Conservation (phyloP, 257 asterid species). For the Plectranthus barbatus region DNA sequence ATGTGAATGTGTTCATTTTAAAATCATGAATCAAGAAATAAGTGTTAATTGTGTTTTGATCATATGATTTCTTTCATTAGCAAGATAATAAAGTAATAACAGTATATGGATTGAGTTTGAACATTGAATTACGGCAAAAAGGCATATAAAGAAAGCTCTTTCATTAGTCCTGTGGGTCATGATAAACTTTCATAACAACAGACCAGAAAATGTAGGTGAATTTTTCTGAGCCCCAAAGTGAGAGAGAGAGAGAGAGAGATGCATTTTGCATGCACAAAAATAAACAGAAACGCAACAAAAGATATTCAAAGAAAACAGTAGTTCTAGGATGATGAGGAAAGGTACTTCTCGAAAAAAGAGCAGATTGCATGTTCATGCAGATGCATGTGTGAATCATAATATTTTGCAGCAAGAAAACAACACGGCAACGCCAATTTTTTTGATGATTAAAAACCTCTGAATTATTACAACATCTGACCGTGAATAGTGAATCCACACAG, state of each 20-base stretch:
- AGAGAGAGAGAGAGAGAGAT: not conserved
- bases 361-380: constrained; percentile 13
- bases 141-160: constrained; percentile 7
- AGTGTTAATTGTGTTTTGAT: too few relatives aligned
- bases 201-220: constrained; percentile 7
- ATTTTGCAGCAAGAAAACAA: constrained; percentile 7
- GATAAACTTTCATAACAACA: constrained; percentile 14
- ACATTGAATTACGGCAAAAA: too few relatives aligned
- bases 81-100: too few relatives aligned
- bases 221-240: not conserved
- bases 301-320: not conserved
- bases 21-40: not conserved
- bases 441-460: constrained; percentile 27
- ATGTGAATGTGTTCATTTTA: not conserved
- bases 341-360: not conserved
- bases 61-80: too few relatives aligned
- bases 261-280: not conserved
- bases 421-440: constrained; percentile 14
- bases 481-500: constrained; percentile 18
- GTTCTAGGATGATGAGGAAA: constrained; percentile 15
- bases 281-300: too few relatives aligned
- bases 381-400: constrained; percentile 20
- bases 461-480: constrained; percentile 21
- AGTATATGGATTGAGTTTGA: not conserved
- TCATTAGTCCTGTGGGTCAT: constrained; percentile 16